Conservation (phyloP, 2,329 filamentous ascomycete genomes). For the Penicillium capsulatum region DNA sequence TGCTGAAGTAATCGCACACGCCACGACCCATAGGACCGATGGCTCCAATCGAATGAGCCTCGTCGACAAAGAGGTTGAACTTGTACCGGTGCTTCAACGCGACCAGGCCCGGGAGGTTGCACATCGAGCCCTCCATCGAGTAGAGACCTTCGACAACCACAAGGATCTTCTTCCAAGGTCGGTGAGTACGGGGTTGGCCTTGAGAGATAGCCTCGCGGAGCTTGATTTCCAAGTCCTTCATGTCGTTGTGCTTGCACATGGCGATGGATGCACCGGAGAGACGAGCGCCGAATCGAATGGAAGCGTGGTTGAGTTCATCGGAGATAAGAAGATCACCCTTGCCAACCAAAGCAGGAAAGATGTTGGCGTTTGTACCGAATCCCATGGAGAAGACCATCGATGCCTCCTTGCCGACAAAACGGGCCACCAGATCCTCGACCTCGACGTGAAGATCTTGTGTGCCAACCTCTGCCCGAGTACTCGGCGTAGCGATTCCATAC, state of each 20-base stretch:
- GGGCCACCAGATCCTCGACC: constrained; percentile 82
- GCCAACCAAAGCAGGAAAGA: constrained; percentile 85
- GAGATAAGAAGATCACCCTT: constrained; percentile 94
- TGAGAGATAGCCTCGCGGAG: constrained; percentile 92
- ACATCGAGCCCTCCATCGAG: constrained; percentile 99
- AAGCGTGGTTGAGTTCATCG: constrained; percentile 96
- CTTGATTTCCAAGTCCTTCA: constrained; percentile 76
- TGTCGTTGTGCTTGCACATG: constrained; percentile 98
- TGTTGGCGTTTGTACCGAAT: constrained; percentile 89
- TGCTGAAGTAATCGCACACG: constrained; percentile 94
- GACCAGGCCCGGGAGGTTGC: constrained; percentile 86
- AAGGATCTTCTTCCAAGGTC: constrained; percentile 98
- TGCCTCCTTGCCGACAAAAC: constrained; percentile 88
- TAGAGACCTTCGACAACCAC: constrained; percentile 96
- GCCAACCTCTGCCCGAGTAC: constrained; percentile 76
- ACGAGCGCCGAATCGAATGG: constrained; percentile 90
- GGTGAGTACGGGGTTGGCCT: constrained; percentile 95
- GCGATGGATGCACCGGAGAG: constrained; percentile 91
- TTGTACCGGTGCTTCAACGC: constrained; percentile 92
- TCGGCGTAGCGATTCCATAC: constrained; percentile 78
- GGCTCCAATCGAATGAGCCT: constrained; percentile 93
- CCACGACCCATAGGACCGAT: constrained; percentile 83
- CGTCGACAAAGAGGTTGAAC: constrained; percentile 91
- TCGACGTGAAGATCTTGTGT: constrained; percentile 84
- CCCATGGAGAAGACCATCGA: constrained; percentile 99